A percentile compares a stretch with the other conserved stretches of the same genome.
Conservation (phyloP, 768 basidiomycete species). For the Leucocoprinus leucothites region DNA sequence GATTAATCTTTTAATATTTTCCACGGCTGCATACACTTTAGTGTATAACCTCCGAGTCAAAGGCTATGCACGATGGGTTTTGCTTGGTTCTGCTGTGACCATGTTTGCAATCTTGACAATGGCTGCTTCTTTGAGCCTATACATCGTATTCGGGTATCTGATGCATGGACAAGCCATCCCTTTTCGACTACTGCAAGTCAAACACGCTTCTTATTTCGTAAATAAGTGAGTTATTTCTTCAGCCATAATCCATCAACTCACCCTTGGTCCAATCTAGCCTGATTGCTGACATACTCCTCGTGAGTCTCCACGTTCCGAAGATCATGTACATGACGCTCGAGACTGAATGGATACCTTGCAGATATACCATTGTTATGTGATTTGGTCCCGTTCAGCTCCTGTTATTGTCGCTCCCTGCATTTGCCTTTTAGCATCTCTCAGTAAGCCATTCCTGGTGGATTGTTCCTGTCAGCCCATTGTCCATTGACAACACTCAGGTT, state of each 20-base stretch:
- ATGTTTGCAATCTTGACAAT: background rate
- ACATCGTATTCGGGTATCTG: slow-evolving; percentile 1
- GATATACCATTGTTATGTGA: background rate
- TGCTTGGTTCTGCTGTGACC: slow-evolving; percentile 8
- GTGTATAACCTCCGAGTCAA: background rate
- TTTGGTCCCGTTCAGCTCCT: background rate
- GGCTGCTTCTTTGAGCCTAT: background rate
- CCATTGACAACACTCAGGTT: background rate
- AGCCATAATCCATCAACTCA: background rate
- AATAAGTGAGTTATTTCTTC: background rate
- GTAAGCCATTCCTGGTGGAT: background rate
- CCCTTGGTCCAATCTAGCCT: background rate
- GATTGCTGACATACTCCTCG: background rate
- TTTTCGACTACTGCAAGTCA: background rate
- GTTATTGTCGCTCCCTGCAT: background rate
- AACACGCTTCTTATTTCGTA: background rate
- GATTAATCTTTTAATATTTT: too few species aligned
- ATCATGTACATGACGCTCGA: background rate
- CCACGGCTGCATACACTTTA: background rate
- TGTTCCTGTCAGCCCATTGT: background rate
- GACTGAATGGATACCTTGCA: background rate
- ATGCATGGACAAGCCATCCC: background rate
- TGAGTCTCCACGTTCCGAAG: background rate
- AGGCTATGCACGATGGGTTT: background rate
- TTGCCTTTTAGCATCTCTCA: background rate